Base-by-base conservation (phyloP, 2,329 filamentous ascomycete genomes). In the Epichloe coenophiala region DNA sequence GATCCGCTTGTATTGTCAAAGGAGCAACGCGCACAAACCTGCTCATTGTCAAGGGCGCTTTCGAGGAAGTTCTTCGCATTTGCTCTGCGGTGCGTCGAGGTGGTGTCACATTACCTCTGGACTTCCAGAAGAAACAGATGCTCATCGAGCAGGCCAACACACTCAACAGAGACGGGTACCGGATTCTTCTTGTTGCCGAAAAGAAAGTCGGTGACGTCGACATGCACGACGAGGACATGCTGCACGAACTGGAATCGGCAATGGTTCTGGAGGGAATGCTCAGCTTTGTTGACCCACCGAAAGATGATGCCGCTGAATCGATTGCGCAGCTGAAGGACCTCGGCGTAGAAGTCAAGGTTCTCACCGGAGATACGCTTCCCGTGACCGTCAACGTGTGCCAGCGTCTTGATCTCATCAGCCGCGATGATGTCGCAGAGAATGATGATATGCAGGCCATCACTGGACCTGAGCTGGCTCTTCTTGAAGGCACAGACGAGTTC, bases 371-470 rank as follows among this genome's bases (percentile, higher is more conserved):
- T 39, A 58, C 55, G 33, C 50, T 63, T 15, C 54, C 59, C 3
- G 60, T 63, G n/a, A 59, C 60, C 4, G 48, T 63, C 36, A 62
- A 62, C 38, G 56, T 61, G 9, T 63, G 61, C 45, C 58, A 59
- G 39, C 49, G 55, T 5, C 54, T 63, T 4, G 52, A 52, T 2
- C 51, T 63, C 6, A 49, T 57, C 12, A 51, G 53, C n/a, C 53
- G 48, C 9, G 44, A 38, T 11, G 56, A 59, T 12, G 48, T 47
- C 1, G 46, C 51, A 2, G 54, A 57, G 6, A 48, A 49, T 23
- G 55, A 59, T 11, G 57, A 57, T 12, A 44, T 60, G 5, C 54
- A 57, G 41, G 59, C 60, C 37, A 59, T 60, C 38, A 61, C 58
- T 8, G 60, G 59, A 2, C 51, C 56, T 3, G 55, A 61, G n/a